Base-by-base conservation (phyloP, 805 yeast species). In the Zygoascus tannicola region DNA sequence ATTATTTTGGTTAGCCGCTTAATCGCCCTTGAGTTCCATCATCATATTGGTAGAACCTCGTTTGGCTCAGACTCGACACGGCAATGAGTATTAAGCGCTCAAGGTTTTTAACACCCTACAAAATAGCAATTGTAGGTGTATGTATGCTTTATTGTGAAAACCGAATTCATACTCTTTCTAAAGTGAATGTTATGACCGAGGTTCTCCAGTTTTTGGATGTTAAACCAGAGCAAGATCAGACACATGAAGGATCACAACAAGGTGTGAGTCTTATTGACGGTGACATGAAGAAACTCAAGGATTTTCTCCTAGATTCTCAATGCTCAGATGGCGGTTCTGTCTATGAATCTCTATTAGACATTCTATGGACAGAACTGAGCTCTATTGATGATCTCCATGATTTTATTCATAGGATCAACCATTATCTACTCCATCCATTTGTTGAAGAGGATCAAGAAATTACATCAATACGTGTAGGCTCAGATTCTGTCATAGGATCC, bases 101-200 rank as follows among this genome's bases (percentile, higher is more conserved):
- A 18, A 20, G 34, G 28, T 55, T 32, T 35, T 38, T 55, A 40
- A 54, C 59, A 5, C 59, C 59, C 15, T 50, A 41, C 45, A 56
- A 56, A 42, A 35, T 56, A 21, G 55, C 51, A n/a, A 36, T 56
- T 19, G 38, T 54, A 32, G 28, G 40, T 3, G 21, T 56, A n/a
- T 35, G 51, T 22, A 35, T 37, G 44, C 16, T 48, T 8, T 56
- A 56, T 32, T 51, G 55, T 22, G 56, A 52, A 5, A 47, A 48
- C 5, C 21, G 30, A 21, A 45, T 56, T 10, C 45, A 26, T n/a
- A 7, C 18, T 14, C 23, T 20, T 19, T 28, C 42, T 19, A 47
- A 48, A 34, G 42, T 49, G 32, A 18, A 20, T 52, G 52, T 21
- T 57, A 70, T 15, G 66, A 35, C 43, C 42, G 40, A 40, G 30